A percentile compares a stretch with the other conserved stretches of the same genome.
Evolutionary conservation across 495 filamentous ascomycete species (phyloP).

Genomic region (Penicillium egyptiacum): DNA sequence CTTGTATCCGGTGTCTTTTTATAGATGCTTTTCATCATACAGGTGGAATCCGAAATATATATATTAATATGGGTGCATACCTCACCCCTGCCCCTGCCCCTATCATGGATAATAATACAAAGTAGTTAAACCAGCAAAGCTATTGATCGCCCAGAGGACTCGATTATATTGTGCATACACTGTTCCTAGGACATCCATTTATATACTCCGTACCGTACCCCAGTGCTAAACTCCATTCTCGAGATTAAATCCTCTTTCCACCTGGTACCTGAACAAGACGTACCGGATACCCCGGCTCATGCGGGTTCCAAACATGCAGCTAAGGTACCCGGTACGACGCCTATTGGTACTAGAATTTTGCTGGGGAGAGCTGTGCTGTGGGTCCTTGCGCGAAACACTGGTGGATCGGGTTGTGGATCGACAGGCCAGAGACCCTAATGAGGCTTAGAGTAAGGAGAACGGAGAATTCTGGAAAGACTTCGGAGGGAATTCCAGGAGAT

Average conservation of each 20-base stretch:
- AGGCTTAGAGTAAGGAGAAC: constrained; percentile 9
- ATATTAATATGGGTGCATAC: not conserved
- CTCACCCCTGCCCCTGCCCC: not conserved
- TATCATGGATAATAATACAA: not conserved
- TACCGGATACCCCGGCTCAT: constrained; percentile 12
- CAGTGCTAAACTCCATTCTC: not conserved
- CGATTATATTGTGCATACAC: not conserved
- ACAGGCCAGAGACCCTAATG: constrained; percentile 11
- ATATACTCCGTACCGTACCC: not conserved
- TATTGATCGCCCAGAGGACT: not conserved
- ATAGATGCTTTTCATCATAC: not conserved
- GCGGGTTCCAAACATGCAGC: not conserved
- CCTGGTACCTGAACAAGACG: not conserved
- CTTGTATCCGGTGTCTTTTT: not conserved
- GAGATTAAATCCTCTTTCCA: not conserved
- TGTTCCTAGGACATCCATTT: not conserved
- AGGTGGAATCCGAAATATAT: not conserved
- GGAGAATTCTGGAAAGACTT: not conserved
- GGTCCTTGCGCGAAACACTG: constrained; percentile 26
- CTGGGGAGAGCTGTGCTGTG: constrained; percentile 21
- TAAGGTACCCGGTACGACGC: constrained; percentile 16
- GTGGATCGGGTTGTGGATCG: constrained; percentile 21
- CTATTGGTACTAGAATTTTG: constrained; percentile 13
- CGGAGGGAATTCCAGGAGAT: not conserved
- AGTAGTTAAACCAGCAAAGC: not conserved